Evolutionary conservation across 805 yeast genomes (phyloP).

Genomic region (Saturnispora saitoi): DNA sequence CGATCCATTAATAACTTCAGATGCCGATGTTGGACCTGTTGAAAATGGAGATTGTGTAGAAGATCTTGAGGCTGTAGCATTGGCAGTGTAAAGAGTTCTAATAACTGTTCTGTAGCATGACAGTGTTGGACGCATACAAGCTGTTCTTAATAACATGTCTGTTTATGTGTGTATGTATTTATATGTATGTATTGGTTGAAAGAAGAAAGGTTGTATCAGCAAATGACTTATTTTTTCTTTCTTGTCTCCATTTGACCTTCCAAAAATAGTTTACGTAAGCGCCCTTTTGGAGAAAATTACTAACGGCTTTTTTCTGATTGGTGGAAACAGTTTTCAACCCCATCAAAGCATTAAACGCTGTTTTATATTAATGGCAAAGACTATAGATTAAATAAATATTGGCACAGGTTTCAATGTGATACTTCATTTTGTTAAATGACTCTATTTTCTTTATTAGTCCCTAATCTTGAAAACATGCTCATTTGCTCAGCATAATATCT

Average conservation of each 20-base stretch:
- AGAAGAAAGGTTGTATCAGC: neutral
- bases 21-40: neutral
- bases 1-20: neutral
- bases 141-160: slow-evolving; percentile 1
- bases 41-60: slow-evolving; percentile 7
- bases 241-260: neutral
- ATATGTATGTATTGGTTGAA: neutral
- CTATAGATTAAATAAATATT: too few relatives aligned
- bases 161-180: neutral
- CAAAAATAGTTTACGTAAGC: neutral
- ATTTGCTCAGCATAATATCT: slow-evolving; percentile 1
- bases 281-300: neutral
- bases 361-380: too few relatives aligned
- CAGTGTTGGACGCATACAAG: neutral
- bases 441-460: neutral
- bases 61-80: neutral
- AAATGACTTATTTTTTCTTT: neutral
- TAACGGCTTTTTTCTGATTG: neutral
- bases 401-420: too few relatives aligned
- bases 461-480: neutral
- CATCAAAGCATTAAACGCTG: too few relatives aligned
- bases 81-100: slow-evolving; percentile 6
- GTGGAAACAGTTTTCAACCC: neutral
- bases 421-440: too few relatives aligned
- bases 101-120: neutral